Evolutionary conservation across 768 basidiomycete genomes (phyloP), one percentile per base, ranked within the genome.

Genomic region (Amanita pallidorosea): DNA sequence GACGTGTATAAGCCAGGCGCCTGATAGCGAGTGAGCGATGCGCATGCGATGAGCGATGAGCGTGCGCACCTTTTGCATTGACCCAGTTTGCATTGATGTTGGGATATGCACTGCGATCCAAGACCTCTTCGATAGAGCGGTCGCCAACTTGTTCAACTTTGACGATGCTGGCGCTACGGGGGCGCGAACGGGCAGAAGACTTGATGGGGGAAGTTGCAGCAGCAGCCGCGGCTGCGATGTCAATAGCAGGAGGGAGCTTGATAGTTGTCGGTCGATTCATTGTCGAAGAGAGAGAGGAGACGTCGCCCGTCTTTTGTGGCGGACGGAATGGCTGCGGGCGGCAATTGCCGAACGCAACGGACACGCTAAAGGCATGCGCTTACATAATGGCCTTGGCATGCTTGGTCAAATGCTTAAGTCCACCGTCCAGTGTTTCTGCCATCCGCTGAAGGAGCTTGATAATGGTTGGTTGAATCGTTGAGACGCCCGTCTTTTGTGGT

Each of bases 1-100:
- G 50, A 94, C 80, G 65, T 99, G 96, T 54, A 99, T 97, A 58
- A 95, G 70, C 96, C 96, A 99, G 58, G 96, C 94, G 53, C 96
- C 95, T 98, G 58, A 27, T 13, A 17, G 29, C 7, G n/a, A 15
- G 6, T 49, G 27, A 50, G 29, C 18, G 35, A n/a, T 22, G 23
- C 1, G 40, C 34, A 27, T 31, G 6, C 18, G 17, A 46, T 25
- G 5, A 29, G 31, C 34, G 56, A 41, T 13, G 45, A 40, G 29
- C 7, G 49, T n/a, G 47, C 46, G 11, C n/a, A 88, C 91, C 91
- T 70, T 95, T 95, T 53, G 85, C 79, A 60, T 95, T 92, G 62
- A 95, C 91, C 91, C 91, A 95, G 61, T 90, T 80, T 17, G 88
- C 88, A 62, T 95, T 95, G 55, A 86, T 79, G 63, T 92, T 91